These are phyloP conservation scores for Graphilbum fragrans DNA, from an alignment of 2,329 filamentous ascomycete species.

Conservation along the genomic window DNA sequence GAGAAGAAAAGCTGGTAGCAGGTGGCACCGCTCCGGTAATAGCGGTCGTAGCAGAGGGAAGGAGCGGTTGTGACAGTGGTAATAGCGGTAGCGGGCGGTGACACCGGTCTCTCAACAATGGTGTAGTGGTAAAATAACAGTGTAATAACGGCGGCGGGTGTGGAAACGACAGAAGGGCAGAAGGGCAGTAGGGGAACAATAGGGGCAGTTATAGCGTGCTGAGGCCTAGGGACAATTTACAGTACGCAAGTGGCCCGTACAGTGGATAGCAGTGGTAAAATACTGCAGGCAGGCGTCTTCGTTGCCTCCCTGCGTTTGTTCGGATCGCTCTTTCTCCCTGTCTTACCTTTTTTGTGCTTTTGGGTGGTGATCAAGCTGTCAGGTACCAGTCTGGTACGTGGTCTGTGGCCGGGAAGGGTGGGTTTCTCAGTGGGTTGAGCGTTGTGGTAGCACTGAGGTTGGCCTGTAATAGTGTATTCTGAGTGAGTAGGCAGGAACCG, in stretches of 20 bases:
- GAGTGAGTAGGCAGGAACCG: constrained; percentile 3
- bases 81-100: too few relatives aligned
- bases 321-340: neutral
- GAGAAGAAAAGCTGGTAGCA: neutral
- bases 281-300: too few relatives aligned
- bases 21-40: neutral
- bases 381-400: constrained; percentile 9
- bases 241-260: too few relatives aligned
- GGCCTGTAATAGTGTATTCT: constrained; percentile 2
- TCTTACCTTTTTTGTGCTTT: neutral
- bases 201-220: too few relatives aligned
- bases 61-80: neutral
- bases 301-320: too few relatives aligned
- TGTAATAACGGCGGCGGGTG: neutral
- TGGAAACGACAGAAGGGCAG: neutral
- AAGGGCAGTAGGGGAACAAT: neutral
- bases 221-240: too few relatives aligned
- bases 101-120: too few relatives aligned
- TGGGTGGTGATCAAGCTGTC: constrained; percentile 8
- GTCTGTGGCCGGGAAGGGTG: constrained; percentile 11
- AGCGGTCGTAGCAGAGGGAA: neutral
- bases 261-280: too few relatives aligned
- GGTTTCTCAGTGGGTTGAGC: constrained; percentile 8
- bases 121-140: too few relatives aligned
- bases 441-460: constrained; percentile 7